Percentiles rank a stretch among this genome's conserved stretches.
Conservation (phyloP, 257 asterid genomes). For the Fraxinus quadrangulata region DNA sequence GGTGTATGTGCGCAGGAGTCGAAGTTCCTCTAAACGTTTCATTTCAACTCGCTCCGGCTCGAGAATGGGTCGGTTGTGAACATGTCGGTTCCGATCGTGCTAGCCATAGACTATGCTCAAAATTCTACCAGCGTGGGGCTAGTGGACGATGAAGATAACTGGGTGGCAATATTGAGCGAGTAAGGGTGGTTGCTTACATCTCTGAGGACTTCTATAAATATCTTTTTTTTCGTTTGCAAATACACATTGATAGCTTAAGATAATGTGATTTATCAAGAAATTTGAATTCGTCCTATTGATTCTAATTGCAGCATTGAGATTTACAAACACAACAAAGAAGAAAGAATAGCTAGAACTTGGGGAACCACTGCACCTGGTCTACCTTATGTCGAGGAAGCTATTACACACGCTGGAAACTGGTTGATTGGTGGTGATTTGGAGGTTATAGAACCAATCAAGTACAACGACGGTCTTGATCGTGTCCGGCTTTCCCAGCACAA, state of each 20-base stretch:
- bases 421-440: too few species aligned
- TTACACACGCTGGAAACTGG: conserved; percentile 32
- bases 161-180: conserved; percentile 71
- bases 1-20: too few species aligned
- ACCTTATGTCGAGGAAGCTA: conserved; percentile 60
- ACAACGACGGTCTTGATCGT: too few species aligned
- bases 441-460: too few species aligned
- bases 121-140: too few species aligned
- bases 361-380: conserved; percentile 26
- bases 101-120: too few species aligned
- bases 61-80: too few species aligned
- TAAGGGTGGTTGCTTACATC: conserved; percentile 31
- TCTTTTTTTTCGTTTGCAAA: too few species aligned
- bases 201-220: too few species aligned
- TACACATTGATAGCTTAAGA: not conserved
- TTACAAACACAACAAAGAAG: conserved; percentile 26
- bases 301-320: conserved; percentile 18
- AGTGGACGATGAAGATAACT: conserved; percentile 19
- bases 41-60: too few species aligned
- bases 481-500: conserved; percentile 42
- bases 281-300: not conserved
- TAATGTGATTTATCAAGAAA: not conserved
- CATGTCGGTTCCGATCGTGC: too few species aligned
- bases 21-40: too few species aligned
- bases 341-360: conserved; percentile 29